Evolutionary conservation across 192 early-diverging fungal genomes (phyloP).

Genomic region (Linnemannia hyalina): DNA sequence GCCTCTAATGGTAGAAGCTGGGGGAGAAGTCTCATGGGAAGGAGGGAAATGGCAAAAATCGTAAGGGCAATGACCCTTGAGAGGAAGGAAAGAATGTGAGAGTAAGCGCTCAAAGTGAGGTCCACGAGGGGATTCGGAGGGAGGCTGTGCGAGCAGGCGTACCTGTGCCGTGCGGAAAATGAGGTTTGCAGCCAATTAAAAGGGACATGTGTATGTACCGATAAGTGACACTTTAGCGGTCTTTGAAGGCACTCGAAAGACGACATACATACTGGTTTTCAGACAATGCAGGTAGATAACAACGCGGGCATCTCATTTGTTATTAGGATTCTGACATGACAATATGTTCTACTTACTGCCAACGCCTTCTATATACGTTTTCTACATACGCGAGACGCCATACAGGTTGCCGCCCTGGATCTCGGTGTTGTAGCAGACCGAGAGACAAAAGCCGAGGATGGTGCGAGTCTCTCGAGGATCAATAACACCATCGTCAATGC

Average conservation of each 20-base stretch:
- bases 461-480: slow-evolving; percentile 71
- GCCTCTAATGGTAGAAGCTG: slow-evolving; percentile 36
- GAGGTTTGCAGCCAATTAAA: no score
- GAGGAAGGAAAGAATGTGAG: neutral
- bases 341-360: neutral
- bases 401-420: slow-evolving; percentile 72
- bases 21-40: slow-evolving; percentile 3
- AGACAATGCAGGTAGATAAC: neutral
- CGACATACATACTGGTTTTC: neutral
- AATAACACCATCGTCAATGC: slow-evolving; percentile 75
- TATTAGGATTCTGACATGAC: neutral
- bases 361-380: neutral
- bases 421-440: slow-evolving; percentile 65
- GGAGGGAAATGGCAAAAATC: neutral
- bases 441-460: slow-evolving; percentile 71
- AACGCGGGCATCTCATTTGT: neutral
- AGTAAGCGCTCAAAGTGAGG: neutral
- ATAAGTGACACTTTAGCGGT: slow-evolving; percentile 9
- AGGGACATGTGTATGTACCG: no score
- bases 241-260: neutral
- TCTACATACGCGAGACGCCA: slow-evolving; percentile 74
- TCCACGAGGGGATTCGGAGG: neutral
- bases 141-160: neutral
- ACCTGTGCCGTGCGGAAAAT: neutral
- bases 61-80: neutral